Evolutionary conservation across 108 stramenopile species (phyloP).

Genomic region (Nitzschia palea): DNA sequence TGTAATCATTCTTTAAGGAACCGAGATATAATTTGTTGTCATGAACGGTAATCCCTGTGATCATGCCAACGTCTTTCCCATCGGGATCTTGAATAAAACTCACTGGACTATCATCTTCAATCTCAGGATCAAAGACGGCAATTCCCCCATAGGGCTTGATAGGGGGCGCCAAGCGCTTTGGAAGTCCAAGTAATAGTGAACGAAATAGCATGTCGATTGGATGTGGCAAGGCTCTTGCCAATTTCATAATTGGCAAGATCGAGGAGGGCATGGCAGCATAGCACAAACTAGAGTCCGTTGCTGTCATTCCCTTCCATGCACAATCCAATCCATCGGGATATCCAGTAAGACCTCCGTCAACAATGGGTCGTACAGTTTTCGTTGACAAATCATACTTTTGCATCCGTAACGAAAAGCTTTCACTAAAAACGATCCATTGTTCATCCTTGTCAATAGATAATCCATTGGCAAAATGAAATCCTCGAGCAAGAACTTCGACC

Average conservation of each 20-base stretch:
- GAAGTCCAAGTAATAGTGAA: slow-evolving; percentile 49
- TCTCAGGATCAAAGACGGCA: slow-evolving; percentile 44
- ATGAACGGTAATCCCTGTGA: slow-evolving; percentile 63
- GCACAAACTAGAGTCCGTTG: slow-evolving; percentile 32
- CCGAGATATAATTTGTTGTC: slow-evolving; percentile 63
- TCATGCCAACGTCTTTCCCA: slow-evolving; percentile 45
- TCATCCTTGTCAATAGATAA: slow-evolving; percentile 43
- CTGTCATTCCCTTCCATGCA: slow-evolving; percentile 17
- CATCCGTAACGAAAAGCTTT: background rate
- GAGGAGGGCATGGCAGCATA: slow-evolving; percentile 22
- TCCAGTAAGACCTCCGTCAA: slow-evolving; percentile 4
- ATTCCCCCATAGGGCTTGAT: slow-evolving; percentile 43
- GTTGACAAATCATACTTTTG: background rate
- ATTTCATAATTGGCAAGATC: slow-evolving; percentile 8
- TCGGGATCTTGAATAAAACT: slow-evolving; percentile 59
- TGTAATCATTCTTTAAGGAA: slow-evolving; percentile 52
- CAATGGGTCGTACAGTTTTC: background rate
- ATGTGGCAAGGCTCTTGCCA: slow-evolving; percentile 30
- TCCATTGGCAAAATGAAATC: slow-evolving; percentile 65
- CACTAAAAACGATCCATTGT: slow-evolving; percentile 32
- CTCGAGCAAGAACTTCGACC: slow-evolving; percentile 46
- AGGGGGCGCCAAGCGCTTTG: slow-evolving; percentile 30
- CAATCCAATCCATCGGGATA: slow-evolving; percentile 62
- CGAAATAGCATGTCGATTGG: slow-evolving; percentile 30
- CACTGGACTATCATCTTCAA: slow-evolving; percentile 7